Base-by-base conservation (phyloP, 768 basidiomycete genomes). In the Suillus alpinus region DNA sequence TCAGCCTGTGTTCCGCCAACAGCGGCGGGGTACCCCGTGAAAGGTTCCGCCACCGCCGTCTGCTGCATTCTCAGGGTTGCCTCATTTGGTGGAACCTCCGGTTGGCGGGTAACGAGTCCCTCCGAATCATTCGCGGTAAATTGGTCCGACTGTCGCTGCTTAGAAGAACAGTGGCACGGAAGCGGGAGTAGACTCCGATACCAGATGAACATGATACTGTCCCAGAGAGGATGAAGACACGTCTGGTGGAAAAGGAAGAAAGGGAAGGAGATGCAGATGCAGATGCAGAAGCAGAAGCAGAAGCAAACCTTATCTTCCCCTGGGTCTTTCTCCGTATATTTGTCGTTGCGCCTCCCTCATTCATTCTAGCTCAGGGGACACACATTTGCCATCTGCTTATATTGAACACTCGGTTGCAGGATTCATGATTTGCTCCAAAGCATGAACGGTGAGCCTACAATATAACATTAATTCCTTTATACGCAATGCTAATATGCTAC, bases 271-370 rank as follows among this genome's bases (percentile, higher is more conserved):
- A 92, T 26, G 26, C 26, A 26, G 26, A 26, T 26, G 1, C 3
- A 85, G 3, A 92, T 26, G 26, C 26, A 26, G 26, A 26, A 2
- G 1, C 3, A 26, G 26, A 26, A 93, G 73, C 85, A 86, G 71
- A 94, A 94, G 75, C 89, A 93, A 80, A 93, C 85, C 9, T 72
- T 94, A 63, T 94, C 93, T 67, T 92, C 79, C 20, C 59, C 85
- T 49, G 83, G 83, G 8, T 75, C 80, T 14, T 81, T 81, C 66
- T 80, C 80, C 67, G 40, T 49, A 16, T 7, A 23, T 7, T 34
- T 23, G 13, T 36, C 20, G n/a, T 23, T 36, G 13, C n/a, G 1
- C 32, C 32, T 26, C 23, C 41, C 26, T 34, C 32, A 34, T 51
- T 32, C 31, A 20, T 51, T n/a, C 18, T 44, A 44, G 43, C 43